Evolutionary conservation across 371 early-diverging fungal species (phyloP), one percentile per base, ranked within the genome.

Genomic region (Nematocida homosporus): DNA sequence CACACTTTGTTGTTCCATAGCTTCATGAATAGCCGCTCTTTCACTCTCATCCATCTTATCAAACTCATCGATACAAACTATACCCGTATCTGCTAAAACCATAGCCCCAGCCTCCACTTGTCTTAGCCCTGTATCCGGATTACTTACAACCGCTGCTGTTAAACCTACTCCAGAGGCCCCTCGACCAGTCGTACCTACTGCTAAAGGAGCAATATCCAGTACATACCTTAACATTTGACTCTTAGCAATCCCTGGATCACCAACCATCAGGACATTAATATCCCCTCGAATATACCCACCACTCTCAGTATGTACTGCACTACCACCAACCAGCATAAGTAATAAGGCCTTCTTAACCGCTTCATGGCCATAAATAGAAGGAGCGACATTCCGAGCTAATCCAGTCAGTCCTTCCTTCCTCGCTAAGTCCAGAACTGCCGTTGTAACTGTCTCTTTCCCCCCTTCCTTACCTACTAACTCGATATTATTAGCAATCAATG

Each of bases 1-100:
- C 3, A 95, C 92, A 0, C 94, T 93, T 81, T 97, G 97, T 86
- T 99, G 98, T 86, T 99, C 99, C 99, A 99, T 99, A 2, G 96
- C 99, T 88, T 99, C 99, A 86, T 99, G 99, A 83, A 99, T 96
- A 1, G 97, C 96, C 0, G 94, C 95, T 77, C 97, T 88, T 83
- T 99, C 99, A 30, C 88, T 86, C 75, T 96, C 96, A 61, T 89
- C 89, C 97, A 98, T 98, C 84, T 98, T 98, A 86, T 98, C 99
- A 86, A 99, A 97, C 86, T 99, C 99, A 86, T 99, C 99, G 51
- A 99, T 97, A 85, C 96, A 96, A 16, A 93, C 94, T 29, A 97
- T 89, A 56, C 97, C 97, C 35, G 93, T 88, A 79, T 99, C 99
- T 16, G 94, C 97, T 61, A 97, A 85, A 32, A 97, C 97, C 94